Percentiles rank a stretch among this genome's conserved stretches.
These are phyloP conservation scores for Chlorella sp. DNA, from an alignment of 139 green algal species.

Conservation along the genomic window DNA sequence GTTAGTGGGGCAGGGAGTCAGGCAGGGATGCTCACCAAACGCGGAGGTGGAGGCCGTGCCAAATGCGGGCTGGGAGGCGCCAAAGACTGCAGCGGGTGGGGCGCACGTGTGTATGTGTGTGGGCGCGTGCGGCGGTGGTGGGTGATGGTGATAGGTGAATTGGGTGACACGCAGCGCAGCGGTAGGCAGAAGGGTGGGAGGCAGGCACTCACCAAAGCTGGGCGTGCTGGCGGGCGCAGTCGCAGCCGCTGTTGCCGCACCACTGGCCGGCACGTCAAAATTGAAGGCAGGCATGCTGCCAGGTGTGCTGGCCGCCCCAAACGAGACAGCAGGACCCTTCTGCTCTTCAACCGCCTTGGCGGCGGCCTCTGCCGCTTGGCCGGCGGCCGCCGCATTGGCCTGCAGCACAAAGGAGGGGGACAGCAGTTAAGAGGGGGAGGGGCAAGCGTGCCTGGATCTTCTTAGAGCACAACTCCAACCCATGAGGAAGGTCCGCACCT, in stretches of 20 bases:
- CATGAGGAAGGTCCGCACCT: too few relatives aligned
- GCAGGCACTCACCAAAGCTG: too few relatives aligned
- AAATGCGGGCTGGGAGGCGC: too few relatives aligned
- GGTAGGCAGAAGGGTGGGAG: too few relatives aligned
- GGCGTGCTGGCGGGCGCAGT: neutral
- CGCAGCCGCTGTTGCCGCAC: neutral
- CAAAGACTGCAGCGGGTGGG: too few relatives aligned
- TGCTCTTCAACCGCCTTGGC: slow-evolving; percentile 7
- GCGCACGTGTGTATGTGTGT: too few relatives aligned
- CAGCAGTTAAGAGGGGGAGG: neutral
- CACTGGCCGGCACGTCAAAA: neutral
- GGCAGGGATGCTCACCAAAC: neutral
- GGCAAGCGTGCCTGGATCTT: neutral
- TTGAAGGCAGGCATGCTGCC: neutral
- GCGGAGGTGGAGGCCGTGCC: neutral
- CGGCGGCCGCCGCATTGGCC: neutral
- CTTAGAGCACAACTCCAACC: too few relatives aligned
- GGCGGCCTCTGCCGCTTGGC: neutral
- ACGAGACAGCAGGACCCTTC: neutral
- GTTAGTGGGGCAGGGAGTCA: too few relatives aligned
- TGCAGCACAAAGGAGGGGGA: too few relatives aligned
- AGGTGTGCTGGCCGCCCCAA: neutral
- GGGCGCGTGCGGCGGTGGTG: too few relatives aligned
- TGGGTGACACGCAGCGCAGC: too few relatives aligned
- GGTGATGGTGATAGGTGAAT: too few relatives aligned